Evolutionary conservation across 352 stramenopile species (phyloP).

Genomic region (Globisporangium spiculum): DNA sequence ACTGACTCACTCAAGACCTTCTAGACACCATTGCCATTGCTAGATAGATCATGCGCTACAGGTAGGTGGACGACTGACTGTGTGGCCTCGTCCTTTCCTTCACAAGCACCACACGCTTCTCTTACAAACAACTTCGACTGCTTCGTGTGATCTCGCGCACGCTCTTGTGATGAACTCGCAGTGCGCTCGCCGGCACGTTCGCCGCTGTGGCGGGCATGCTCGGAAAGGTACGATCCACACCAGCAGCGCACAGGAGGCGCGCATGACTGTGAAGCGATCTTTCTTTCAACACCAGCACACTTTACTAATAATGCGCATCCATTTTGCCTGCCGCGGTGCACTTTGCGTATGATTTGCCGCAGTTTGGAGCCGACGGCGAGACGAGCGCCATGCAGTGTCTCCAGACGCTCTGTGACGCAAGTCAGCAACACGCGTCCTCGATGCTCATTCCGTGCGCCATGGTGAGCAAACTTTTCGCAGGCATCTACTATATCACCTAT

Average conservation of each 20-base stretch:
- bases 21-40: neutral
- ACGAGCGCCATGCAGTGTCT: constrained; percentile 23
- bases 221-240: constrained; percentile 38
- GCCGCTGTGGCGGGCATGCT: constrained; percentile 51
- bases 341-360: neutral
- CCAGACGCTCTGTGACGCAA: constrained; percentile 14
- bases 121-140: neutral
- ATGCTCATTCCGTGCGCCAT: constrained; percentile 9
- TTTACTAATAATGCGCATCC: neutral
- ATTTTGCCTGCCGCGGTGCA: neutral
- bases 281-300: neutral
- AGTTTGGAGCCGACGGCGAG: constrained; percentile 29
- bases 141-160: neutral
- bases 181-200: constrained; percentile 54
- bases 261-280: neutral
- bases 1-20: neutral
- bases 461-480: neutral
- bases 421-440: neutral
- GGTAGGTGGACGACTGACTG: neutral
- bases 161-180: constrained; percentile 12
- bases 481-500: neutral
- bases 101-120: neutral
- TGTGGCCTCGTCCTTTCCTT: neutral
- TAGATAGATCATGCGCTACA: constrained; percentile 1
- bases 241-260: neutral